phyloP scores from a whole-genome alignment of 495 filamentous ascomycete species.

The Cercophora newfieldiana region DNA sequence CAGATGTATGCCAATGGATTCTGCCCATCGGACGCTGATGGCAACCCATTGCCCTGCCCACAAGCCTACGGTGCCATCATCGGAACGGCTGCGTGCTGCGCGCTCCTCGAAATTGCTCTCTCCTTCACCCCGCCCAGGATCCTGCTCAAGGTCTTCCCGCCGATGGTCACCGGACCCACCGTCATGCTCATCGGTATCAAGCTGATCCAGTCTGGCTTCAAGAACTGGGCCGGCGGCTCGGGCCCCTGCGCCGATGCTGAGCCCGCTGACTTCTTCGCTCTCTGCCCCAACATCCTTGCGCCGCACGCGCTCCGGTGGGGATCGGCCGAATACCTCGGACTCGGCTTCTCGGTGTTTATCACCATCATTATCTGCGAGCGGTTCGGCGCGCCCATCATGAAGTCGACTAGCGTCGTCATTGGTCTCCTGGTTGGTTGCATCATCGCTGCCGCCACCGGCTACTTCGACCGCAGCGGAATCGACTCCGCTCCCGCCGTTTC shows the following conservation, averaged over 20 bases:
- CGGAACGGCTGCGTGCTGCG: conserved; percentile 70
- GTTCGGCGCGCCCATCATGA: conserved; percentile 70
- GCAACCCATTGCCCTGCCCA: conserved; percentile 73
- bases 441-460: conserved; percentile 79
- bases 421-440: conserved; percentile 86
- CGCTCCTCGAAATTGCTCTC: conserved; percentile 71
- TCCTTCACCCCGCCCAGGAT: conserved; percentile 70
- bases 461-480: conserved; percentile 74
- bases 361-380: conserved; percentile 87
- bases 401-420: conserved; percentile 70
- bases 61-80: conserved; percentile 82
- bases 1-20: conserved; percentile 86
- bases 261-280: conserved; percentile 52
- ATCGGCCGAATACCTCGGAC: conserved; percentile 79
- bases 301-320: conserved; percentile 88
- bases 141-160: conserved; percentile 80
- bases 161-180: conserved; percentile 83
- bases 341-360: conserved; percentile 89
- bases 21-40: conserved; percentile 65
- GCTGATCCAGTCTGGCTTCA: conserved; percentile 74
- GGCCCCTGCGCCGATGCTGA: conserved; percentile 61
- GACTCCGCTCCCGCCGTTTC: conserved; percentile 69
- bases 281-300: conserved; percentile 71
- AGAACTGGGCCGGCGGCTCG: conserved; percentile 81
- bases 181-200: conserved; percentile 69